Conservation (phyloP, 2,329 filamentous ascomycete genomes). For the Penicillium griseofulvum region DNA sequence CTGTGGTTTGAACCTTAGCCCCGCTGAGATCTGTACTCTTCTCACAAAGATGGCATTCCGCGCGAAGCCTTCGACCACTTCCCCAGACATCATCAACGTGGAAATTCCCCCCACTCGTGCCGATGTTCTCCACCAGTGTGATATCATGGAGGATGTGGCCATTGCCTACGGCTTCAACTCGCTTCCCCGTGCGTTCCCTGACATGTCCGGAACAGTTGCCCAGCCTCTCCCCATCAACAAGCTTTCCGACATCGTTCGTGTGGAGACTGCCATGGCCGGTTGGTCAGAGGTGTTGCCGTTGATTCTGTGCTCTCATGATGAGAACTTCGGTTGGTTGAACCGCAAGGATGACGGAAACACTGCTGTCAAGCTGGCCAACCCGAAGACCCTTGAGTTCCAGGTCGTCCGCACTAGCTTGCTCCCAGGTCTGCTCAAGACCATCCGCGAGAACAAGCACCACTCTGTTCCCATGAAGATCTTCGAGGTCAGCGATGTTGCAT, state of each 20-base stretch:
- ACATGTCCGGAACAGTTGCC: constrained; percentile 80
- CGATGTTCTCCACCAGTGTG: constrained; percentile 92
- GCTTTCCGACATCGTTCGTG: constrained; percentile 83
- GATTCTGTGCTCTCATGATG: constrained; percentile 94
- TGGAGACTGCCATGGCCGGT: constrained; percentile 87
- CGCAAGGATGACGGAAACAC: constrained; percentile 80
- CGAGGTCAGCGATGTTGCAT: constrained; percentile 84
- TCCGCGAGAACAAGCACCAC: constrained; percentile 89
- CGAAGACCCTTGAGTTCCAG: constrained; percentile 91
- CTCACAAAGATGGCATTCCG: constrained; percentile 85
- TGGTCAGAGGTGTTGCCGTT: constrained; percentile 96
- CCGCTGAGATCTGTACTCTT: constrained; percentile 72
- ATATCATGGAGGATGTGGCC: constrained; percentile 97
- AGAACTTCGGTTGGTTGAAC: constrained; percentile 96
- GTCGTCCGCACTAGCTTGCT: constrained; percentile 84
- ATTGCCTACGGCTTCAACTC: constrained; percentile 98
- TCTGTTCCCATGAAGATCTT: constrained; percentile 87
- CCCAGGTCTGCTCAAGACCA: constrained; percentile 86
- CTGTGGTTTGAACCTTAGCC: constrained; percentile 74
- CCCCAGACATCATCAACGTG: constrained; percentile 72
- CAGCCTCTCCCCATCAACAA: constrained; percentile 91
- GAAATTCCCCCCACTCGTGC: constrained; percentile 84
- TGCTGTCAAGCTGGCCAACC: constrained; percentile 82
- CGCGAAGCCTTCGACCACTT: constrained; percentile 70
- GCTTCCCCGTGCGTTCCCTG: constrained; percentile 81